Evolutionary conservation across 805 yeast genomes (phyloP), one percentile per base, ranked within the genome.

Genomic region (Metschnikowia henanensis): DNA sequence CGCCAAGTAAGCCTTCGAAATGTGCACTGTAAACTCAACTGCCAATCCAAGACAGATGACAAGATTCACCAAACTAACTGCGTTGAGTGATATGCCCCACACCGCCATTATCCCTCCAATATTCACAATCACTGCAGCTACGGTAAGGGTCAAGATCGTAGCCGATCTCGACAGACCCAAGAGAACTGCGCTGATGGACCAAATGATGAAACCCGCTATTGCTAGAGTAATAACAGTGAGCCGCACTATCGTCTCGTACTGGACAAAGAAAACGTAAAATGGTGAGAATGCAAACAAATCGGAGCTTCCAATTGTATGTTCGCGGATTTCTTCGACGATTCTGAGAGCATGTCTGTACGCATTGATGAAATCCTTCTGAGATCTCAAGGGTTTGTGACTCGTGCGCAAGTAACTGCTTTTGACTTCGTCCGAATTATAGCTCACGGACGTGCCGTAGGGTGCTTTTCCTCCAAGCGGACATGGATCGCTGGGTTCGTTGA

Each of bases 391-490:
- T 1, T 59, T 60, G 61, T 94, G 98, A 6, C 87, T 76, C 1
- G 92, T 80, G 52, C 98, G 71, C 67, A 92, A 89, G n/a, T 76
- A 73, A 1, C 89, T 79, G 2, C 92, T 70, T 8, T 58, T 51
- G 5, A 89, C 73, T 2, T 53, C 49, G 1, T 61, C 62, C 0
- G 62, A 52, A 1, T 67, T 65, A 23, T 65, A 65, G 44, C 72
- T 71, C 21, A 73, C 65, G 1, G 74, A 65, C 5, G 72, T 64
- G 1, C 86, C 74, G 59, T 92, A 92, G 0, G 97, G 96, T 0
- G 97, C 97, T 57, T 87, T 86, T 2, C 99, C 99, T 3, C 96
- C 98, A 21, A 92, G 68, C 1, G 98, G 97, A 62, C 99, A 92
- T 2, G 92, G 88, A 56, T 87, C 94, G 45, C 95, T 86, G 2